These are phyloP conservation scores for Paramecium sexaurelia DNA, from an alignment of 73 alveolate species.

Conservation along the genomic window DNA sequence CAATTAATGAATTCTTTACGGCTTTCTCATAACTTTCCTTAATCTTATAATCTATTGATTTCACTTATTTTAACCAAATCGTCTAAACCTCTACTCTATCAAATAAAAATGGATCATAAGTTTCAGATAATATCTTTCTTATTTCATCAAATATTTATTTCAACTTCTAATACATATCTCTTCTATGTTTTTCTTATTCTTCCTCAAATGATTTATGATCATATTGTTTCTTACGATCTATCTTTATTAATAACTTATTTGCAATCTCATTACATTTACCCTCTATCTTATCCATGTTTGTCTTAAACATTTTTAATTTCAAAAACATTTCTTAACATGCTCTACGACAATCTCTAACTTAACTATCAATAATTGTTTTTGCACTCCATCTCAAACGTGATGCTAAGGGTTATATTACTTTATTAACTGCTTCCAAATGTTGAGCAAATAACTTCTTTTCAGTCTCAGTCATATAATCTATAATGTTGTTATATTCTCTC, in stretches of 20 bases:
- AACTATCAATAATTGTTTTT: slow-evolving; percentile 76
- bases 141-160: slow-evolving; percentile 76
- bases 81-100: slow-evolving; percentile 74
- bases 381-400: slow-evolving; percentile 84
- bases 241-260: slow-evolving; percentile 71
- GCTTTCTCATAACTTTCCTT: slow-evolving; percentile 91
- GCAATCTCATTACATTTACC: slow-evolving; percentile 80
- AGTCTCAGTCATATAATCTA: slow-evolving; percentile 77
- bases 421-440: slow-evolving; percentile 80
- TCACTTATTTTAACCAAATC: slow-evolving; percentile 77
- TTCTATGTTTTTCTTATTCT: slow-evolving; percentile 80
- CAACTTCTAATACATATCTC: slow-evolving; percentile 72
- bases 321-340: slow-evolving; percentile 83
- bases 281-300: slow-evolving; percentile 75
- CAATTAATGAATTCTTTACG: slow-evolving; percentile 88
- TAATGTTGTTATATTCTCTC: slow-evolving; percentile 87
- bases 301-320: slow-evolving; percentile 85
- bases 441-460: slow-evolving; percentile 82
- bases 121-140: slow-evolving; percentile 75
- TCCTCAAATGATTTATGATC: slow-evolving; percentile 77
- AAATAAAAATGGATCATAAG: slow-evolving; percentile 83
- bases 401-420: slow-evolving; percentile 81
- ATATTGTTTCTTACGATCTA: slow-evolving; percentile 78
- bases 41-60: slow-evolving; percentile 78
- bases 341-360: slow-evolving; percentile 83